A percentile compares a stretch with the other conserved stretches of the same genome.
Conservation (phyloP, 1,284 basidiomycete species). For the Moniliophthora roreri region DNA sequence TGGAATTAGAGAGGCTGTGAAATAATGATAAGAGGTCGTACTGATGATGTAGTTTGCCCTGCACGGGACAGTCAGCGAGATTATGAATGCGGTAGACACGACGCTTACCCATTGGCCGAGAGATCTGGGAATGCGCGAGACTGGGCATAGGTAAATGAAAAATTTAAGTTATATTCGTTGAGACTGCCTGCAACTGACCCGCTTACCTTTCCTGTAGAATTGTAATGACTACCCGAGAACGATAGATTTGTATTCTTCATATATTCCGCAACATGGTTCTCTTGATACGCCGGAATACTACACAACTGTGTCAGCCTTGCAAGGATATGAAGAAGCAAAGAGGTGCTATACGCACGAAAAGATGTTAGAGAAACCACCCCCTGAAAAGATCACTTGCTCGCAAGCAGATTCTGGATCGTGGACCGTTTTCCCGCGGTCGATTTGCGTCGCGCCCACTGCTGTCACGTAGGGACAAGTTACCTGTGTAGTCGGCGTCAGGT, state of each 20-base stretch:
- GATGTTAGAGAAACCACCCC: conserved; percentile 53
- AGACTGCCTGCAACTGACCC: neutral
- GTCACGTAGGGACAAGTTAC: conserved; percentile 53
- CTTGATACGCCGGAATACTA: conserved; percentile 27
- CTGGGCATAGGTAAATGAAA: conserved; percentile 16
- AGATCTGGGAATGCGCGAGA: conserved; percentile 49
- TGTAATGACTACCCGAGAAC: conserved; percentile 42
- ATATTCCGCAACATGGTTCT: conserved; percentile 22
- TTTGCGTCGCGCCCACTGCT: conserved; percentile 54
- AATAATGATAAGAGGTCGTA: too few relatives aligned
- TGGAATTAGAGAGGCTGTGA: too few relatives aligned
- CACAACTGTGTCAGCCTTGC: conserved; percentile 11
- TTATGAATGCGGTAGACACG: conserved; percentile 2
- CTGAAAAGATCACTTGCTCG: conserved; percentile 38
- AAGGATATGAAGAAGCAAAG: conserved; percentile 30
- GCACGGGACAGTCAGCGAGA: neutral
- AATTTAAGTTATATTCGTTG: neutral
- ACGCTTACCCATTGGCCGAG: conserved; percentile 37
- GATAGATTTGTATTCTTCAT: conserved; percentile 39
- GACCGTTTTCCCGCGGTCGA: conserved; percentile 37
- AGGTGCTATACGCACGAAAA: conserved; percentile 23
- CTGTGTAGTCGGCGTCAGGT: conserved; percentile 28
- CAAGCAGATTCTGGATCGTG: conserved; percentile 39
- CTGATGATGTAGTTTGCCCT: conserved; percentile 46
- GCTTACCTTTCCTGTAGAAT: conserved; percentile 45